Evolutionary conservation across 2,329 filamentous ascomycete species (phyloP).

Genomic region (Epichloe sylvatica): DNA sequence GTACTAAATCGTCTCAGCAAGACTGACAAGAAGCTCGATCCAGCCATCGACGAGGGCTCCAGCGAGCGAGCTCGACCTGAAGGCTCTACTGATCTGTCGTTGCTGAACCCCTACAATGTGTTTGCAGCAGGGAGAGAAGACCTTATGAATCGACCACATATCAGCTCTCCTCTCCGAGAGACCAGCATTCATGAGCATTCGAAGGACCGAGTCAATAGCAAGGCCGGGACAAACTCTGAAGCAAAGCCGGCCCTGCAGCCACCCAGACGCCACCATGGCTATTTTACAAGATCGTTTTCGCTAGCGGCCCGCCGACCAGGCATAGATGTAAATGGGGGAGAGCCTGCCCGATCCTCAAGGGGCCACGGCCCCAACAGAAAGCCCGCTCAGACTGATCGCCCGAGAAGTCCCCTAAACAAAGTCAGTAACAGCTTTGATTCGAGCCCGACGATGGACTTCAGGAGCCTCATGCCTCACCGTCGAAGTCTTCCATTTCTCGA

Average conservation of each 20-base stretch:
- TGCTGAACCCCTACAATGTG: conserved; percentile 15
- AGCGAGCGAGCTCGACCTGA: neutral
- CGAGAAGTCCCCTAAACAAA: neutral
- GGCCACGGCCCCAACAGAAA: neutral
- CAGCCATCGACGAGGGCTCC: neutral
- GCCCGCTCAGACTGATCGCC: no score
- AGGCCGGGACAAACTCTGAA: neutral
- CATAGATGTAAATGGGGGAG: neutral
- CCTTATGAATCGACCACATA: conserved; percentile 10
- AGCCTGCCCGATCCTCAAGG: neutral
- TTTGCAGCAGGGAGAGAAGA: conserved; percentile 7
- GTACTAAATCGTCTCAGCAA: conserved; percentile 3
- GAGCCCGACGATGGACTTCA: conserved; percentile 9
- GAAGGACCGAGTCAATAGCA: neutral
- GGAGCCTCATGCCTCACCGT: conserved; percentile 17
- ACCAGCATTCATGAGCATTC: conserved; percentile 6
- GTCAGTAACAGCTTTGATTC: neutral
- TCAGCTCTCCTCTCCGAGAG: conserved; percentile 16
- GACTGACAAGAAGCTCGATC: neutral
- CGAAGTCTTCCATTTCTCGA: conserved; percentile 17
- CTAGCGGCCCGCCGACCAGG: neutral
- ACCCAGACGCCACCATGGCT: neutral
- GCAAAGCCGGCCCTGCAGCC: neutral
- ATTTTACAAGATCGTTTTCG: conserved; percentile 6
- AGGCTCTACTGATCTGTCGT: neutral